Evolutionary conservation across 768 basidiomycete species (phyloP), one percentile per base, ranked within the genome.

Genomic region (Podaxis sp.): DNA sequence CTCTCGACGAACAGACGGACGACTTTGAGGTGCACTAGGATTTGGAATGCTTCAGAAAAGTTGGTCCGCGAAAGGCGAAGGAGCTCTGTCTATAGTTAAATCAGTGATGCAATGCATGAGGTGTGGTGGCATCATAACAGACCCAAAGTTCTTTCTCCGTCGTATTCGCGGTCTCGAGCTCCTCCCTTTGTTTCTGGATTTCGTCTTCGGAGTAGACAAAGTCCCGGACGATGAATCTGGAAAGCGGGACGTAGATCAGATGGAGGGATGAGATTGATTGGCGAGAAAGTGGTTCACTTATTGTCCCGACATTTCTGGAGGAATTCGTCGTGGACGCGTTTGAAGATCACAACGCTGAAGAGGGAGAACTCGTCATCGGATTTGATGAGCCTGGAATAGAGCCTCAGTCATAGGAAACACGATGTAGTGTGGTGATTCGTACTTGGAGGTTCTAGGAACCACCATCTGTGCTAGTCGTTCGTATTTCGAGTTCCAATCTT

Each of bases 81-180:
- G 0, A 99, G 84, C 68, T 99, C 96, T 28, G 94, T 92, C 96
- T 99, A 68, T 46, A 22, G n/a, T 15, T 22, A 22, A 39, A 22
- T 33, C 17, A 42, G 39, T 52, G 39, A 38, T 57, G 46, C 36
- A 42, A 61, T 24, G 33, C 7, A 33, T 24, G 42, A 19, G 66
- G 61, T 15, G 17, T 22, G 39, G 17, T 40, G 39, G 40, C 19
- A 49, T 30, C 11, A 42, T 2, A 22, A 74, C 87, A 67, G 71
- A 96, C 96, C 97, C 97, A 99, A 54, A 97, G 87, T 70, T 99
- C 96, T 76, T 92, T 94, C 82, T 98, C 97, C 30, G 95, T 93
- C 6, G 84, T 81, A 66, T 89, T 88, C 2, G 95, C 87, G n/a
- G 80, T 80, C 36, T 87, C 85, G 12, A 97, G 77, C 56, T 96